phyloP scores from a whole-genome alignment of 768 basidiomycete species.

The Rhodosporidiobolus sp. region DNA sequence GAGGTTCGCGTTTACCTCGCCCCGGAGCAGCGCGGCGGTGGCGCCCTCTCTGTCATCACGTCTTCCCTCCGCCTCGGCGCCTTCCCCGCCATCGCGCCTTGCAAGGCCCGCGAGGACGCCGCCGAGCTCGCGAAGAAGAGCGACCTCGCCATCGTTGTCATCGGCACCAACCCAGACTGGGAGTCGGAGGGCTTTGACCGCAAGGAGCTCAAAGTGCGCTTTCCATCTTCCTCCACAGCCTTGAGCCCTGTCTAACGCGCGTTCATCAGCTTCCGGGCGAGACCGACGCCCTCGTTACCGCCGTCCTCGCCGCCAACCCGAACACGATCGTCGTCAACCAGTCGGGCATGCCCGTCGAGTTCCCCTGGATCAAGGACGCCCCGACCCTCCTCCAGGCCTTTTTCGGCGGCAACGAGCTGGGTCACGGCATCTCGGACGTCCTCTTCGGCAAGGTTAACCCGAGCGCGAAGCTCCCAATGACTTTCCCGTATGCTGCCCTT shows the following conservation, averaged over 20 bases:
- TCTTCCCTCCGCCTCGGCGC: constrained; percentile 31
- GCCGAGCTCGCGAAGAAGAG: constrained; percentile 19
- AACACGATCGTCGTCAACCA: constrained; percentile 72
- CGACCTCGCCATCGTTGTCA: constrained; percentile 55
- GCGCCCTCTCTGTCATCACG: constrained; percentile 18
- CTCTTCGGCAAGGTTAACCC: constrained; percentile 76
- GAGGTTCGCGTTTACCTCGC: constrained; percentile 37
- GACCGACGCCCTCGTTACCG: constrained; percentile 67
- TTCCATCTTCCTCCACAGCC: constrained; percentile 41
- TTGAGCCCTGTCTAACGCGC: neutral
- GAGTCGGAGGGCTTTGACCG: constrained; percentile 54
- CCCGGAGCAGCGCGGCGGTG: neutral
- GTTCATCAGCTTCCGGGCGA: constrained; percentile 61
- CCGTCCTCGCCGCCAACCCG: constrained; percentile 64
- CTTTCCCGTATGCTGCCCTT: constrained; percentile 60
- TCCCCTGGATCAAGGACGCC: constrained; percentile 73
- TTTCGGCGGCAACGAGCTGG: constrained; percentile 81
- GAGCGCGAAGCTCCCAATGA: constrained; percentile 68
- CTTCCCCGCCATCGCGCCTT: constrained; percentile 10
- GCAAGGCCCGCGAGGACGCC: constrained; percentile 13
- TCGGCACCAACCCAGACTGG: constrained; percentile 78
- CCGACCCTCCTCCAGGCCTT: constrained; percentile 67
- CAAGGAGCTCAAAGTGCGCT: constrained; percentile 50
- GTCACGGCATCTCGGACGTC: constrained; percentile 76
- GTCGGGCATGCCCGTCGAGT: constrained; percentile 52